Base-by-base conservation (phyloP, 805 yeast genomes). In the Starmerella geochares region DNA sequence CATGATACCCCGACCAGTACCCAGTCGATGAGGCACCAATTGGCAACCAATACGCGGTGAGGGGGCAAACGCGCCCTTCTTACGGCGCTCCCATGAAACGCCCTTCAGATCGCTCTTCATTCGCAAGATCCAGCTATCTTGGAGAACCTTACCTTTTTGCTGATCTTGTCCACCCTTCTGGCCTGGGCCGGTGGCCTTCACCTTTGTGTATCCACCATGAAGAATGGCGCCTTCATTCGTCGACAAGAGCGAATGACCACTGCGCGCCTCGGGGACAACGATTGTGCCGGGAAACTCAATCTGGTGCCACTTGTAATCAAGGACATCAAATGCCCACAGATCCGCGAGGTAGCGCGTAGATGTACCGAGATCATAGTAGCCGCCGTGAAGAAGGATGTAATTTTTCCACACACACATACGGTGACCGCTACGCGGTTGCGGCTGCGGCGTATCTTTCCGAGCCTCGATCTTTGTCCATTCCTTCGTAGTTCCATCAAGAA, bases 1-100 rank as follows among this genome's bases (percentile, higher is more conserved):
- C 62, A 88, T 60, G 9, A 90, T 75, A 51, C 96, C 96, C 69
- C 96, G 79, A 51, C 94, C 94, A 59, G 85, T 83, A 4, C 58
- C 58, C 14, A 53, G 11, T 6, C 56, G 53, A 66, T 90, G 97
- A 56, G 74, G 74, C 9, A 80, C 87, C 81, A 90, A 77, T 3
- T 94, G 81, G 62, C 94, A 83, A 0, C 98, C 97, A n/a, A 86
- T 96, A 59, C 97, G 76, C 13, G 96, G 84, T 1, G 90, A 78
- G 3, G 96, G 96, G 53, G 81, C 87, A 63, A 81, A 84, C 3
- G 95, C 95, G 62, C 86, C 90, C 58, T 85, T 86, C 54, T 85
- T 77, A 57, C 94, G 77, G 62, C 96, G 74, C 67, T 92, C 97
- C 83, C 95, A 88, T 55, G 94, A 71, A 4, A 84, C 73, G 3